Conservation (phyloP, 495 filamentous ascomycete genomes). For the Talaromyces trachyspermus region DNA sequence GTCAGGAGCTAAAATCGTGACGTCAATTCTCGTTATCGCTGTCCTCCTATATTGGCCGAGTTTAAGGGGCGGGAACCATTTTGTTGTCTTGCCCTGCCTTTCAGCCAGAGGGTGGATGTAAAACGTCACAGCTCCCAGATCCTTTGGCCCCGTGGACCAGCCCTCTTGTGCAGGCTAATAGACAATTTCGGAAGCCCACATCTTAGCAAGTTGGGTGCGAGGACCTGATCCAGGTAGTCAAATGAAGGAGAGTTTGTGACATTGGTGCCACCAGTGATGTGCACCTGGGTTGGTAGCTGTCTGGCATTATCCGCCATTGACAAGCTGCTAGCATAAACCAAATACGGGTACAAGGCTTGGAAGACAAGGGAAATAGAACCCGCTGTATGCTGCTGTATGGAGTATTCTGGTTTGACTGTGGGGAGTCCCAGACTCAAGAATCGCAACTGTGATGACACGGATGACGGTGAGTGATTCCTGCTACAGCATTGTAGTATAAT, state of each 20-base stretch:
- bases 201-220: conserved; percentile 59
- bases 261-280: conserved; percentile 74
- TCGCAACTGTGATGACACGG: neutral
- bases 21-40: conserved; percentile 48
- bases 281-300: conserved; percentile 44
- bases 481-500: neutral
- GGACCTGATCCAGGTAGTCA: conserved; percentile 71
- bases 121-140: conserved; percentile 53
- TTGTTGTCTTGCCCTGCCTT: conserved; percentile 1
- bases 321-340: conserved; percentile 49
- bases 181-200: conserved; percentile 54
- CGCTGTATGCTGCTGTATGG: conserved; percentile 25
- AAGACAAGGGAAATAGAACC: conserved; percentile 60
- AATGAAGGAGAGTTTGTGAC: conserved; percentile 61
- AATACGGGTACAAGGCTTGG: conserved; percentile 74
- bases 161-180: conserved; percentile 51
- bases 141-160: conserved; percentile 56
- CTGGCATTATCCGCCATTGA: conserved; percentile 16
- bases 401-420: conserved; percentile 19
- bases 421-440: neutral
- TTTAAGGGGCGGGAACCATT: conserved; percentile 38
- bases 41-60: conserved; percentile 32
- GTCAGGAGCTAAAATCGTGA: conserved; percentile 51
- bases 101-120: conserved; percentile 47
- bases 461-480: neutral